Conservation (phyloP, 225 moss, liverwort and hornwort genomes). For the Pseudisothecium myosuroides region DNA sequence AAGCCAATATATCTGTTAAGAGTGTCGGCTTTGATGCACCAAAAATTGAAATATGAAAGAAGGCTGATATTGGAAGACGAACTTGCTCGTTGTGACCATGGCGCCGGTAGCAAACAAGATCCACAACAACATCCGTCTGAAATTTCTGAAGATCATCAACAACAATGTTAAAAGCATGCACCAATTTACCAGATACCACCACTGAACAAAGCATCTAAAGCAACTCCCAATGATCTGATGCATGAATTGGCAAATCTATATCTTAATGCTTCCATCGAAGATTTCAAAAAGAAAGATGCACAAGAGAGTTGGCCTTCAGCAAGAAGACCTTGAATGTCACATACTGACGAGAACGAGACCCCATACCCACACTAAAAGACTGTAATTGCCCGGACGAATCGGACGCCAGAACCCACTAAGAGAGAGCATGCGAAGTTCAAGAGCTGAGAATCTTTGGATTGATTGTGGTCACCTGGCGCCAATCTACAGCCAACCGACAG, state of each 20-base stretch:
- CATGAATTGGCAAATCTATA: background rate
- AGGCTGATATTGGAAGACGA: background rate
- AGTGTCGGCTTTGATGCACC: background rate
- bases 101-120: constrained; percentile 54
- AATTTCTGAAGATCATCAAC: constrained; percentile 28
- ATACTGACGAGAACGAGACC: background rate
- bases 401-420: background rate
- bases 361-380: background rate
- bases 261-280: background rate
- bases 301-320: background rate
- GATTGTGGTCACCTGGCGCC: constrained; percentile 34
- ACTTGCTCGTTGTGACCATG: constrained; percentile 61
- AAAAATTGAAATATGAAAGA: background rate
- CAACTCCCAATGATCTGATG: background rate
- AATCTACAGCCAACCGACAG: constrained; percentile 53
- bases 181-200: background rate
- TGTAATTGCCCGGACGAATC: background rate
- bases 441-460: background rate
- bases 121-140: constrained; percentile 54
- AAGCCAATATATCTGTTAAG: background rate
- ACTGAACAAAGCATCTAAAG: background rate
- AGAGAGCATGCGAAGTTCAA: background rate
- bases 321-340: background rate
- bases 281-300: background rate
- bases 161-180: background rate